A percentile compares a stretch with the other conserved stretches of the same genome.
Evolutionary conservation across 352 stramenopile species (phyloP).

Genomic region (Aphanomyces cochlioides): DNA sequence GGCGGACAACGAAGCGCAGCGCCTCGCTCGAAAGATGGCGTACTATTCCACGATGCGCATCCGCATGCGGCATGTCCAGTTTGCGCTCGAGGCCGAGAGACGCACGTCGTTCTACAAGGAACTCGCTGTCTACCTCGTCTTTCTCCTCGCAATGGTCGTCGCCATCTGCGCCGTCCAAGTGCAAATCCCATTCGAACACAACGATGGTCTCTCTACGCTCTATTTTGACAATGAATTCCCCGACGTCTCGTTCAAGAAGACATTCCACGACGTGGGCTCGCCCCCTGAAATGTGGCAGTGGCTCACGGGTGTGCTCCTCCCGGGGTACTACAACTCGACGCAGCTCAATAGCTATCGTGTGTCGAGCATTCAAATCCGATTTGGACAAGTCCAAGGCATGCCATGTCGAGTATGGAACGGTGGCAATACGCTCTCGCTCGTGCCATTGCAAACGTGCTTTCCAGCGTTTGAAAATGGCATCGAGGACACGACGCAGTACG

Average conservation of each 20-base stretch:
- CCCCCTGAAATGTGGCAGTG: conserved; percentile 75
- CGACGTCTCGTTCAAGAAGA: conserved; percentile 52
- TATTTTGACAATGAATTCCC: conserved; percentile 72
- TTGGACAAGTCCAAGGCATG: conserved; percentile 50
- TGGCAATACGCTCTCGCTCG: conserved; percentile 58
- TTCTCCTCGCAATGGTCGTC: conserved; percentile 56
- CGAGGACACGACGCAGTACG: conserved; percentile 55
- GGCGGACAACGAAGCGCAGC: background rate
- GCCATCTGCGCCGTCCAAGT: conserved; percentile 62
- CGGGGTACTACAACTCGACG: conserved; percentile 62
- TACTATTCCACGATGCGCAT: conserved; percentile 77
- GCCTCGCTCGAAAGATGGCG: conserved; percentile 37
- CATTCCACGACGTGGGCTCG: conserved; percentile 54
- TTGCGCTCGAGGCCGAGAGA: conserved; percentile 74
- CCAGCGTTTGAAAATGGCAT: conserved; percentile 47
- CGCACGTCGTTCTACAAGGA: conserved; percentile 82
- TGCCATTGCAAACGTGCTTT: conserved; percentile 65
- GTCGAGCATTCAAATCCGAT: conserved; percentile 62
- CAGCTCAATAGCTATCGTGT: conserved; percentile 61
- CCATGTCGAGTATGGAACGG: conserved; percentile 45
- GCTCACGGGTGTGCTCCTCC: conserved; percentile 53
- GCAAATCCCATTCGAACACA: conserved; percentile 73
- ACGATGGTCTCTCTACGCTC: conserved; percentile 47
- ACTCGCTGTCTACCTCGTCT: conserved; percentile 68
- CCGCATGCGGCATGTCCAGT: conserved; percentile 78